These are phyloP conservation scores for Torulaspora globosa DNA, from an alignment of 1,139 yeast genomes.

Conservation along the genomic window DNA sequence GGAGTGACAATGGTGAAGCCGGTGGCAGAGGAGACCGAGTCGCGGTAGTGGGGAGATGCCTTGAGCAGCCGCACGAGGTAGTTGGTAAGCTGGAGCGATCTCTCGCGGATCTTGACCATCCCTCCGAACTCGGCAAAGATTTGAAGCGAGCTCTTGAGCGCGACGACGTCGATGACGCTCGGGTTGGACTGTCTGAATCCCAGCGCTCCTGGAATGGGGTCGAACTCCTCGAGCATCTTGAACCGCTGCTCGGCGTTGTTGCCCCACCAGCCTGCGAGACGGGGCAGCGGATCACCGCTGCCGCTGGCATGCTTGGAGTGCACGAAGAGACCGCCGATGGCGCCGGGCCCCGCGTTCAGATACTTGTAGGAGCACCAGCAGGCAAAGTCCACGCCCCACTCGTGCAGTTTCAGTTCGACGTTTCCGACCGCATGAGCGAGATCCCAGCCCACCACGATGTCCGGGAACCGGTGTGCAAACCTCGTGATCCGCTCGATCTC, in stretches of 20 bases:
- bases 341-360: constrained; percentile 89
- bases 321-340: constrained; percentile 77
- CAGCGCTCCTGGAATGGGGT: constrained; percentile 76
- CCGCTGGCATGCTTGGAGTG: constrained; percentile 47
- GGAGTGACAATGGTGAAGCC: constrained; percentile 74
- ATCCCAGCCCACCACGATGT: constrained; percentile 85
- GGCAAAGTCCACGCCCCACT: constrained; percentile 91
- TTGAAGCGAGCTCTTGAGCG: constrained; percentile 63
- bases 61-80: constrained; percentile 50
- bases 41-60: constrained; percentile 44
- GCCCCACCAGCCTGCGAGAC: constrained; percentile 97
- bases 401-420: constrained; percentile 69
- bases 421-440: constrained; percentile 94
- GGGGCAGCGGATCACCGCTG: constrained; percentile 43
- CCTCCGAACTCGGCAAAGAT: constrained; percentile 64
- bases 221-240: constrained; percentile 72
- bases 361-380: constrained; percentile 93
- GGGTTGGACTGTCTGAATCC: constrained; percentile 94
- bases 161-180: constrained; percentile 74
- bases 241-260: constrained; percentile 67
- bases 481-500: constrained; percentile 66
- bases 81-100: constrained; percentile 56
- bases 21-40: constrained; percentile 36
- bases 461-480: constrained; percentile 45
- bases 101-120: constrained; percentile 49